Base-by-base conservation (phyloP, 139 green algal species). In the Volvox reticuliferus region DNA sequence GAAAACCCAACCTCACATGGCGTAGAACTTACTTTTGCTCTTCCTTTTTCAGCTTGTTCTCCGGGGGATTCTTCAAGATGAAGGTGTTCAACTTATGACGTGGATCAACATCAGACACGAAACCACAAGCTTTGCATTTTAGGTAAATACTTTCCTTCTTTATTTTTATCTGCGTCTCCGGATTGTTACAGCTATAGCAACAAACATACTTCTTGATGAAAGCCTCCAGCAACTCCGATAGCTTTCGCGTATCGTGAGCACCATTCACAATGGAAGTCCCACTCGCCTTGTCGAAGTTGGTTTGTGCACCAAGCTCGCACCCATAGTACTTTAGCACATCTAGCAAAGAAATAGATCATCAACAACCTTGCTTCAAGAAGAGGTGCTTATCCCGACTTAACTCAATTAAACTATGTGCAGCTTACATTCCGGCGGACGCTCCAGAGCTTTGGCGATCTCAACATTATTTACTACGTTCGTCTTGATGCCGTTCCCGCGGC, bases 131-230 rank as follows among this genome's bases (percentile, higher is more conserved):
- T 94, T 99, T 99, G 97, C 98, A 99, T 94, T 99, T 98, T n/a
- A 99, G 95, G 68, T 84, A 95, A 73, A 99, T 99, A 71, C 87
- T 95, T 30, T 99, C 97, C 76, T 88, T 96, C 83, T 97, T 97
- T 84, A 99, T 96, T 86, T 98, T 98, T 28, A 99, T 96, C 32
- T 96, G 94, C 0, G 98, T 99, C 94, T 99, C 98, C 16, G 98
- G 98, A 90, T 99, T 99, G 90, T 97, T 97, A 91, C 98, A 99
- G 76, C 93, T 95, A 91, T 99, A 99, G 96, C 98, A 99, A 94
- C 99, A 98, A 68, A 99, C 98, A 86, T 99, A 99, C 91, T 97
- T 98, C 93, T 99, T 99, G 95, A 99, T 99, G 93, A 99, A 99
- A 5, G 91, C 93, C 94, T 99, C 98, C 26, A 99, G 93, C 35